Percentiles rank a stretch among this genome's conserved stretches.
phyloP scores from a whole-genome alignment of 2,329 filamentous ascomycete species.

The Pestalotiopsis sp. region DNA sequence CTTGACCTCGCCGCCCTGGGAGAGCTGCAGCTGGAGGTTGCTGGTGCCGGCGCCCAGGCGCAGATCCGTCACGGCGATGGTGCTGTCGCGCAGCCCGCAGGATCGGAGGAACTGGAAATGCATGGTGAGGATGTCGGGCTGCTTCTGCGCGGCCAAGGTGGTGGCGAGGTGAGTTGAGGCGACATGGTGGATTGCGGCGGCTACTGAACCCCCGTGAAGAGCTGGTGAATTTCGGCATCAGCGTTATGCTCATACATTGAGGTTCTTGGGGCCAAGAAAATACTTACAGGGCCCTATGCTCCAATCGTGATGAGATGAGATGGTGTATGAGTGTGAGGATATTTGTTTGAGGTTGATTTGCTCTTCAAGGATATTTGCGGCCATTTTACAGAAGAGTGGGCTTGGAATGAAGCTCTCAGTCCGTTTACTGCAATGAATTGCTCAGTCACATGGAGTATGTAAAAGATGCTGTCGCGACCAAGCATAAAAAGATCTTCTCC shows the following conservation, averaged over 20 bases:
- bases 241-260: neutral
- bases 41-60: slow-evolving; percentile 17
- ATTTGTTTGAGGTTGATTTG: slow-evolving; percentile 16
- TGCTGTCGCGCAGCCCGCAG: slow-evolving; percentile 16
- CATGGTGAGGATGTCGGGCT: slow-evolving; percentile 23
- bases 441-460: too few relatives aligned
- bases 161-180: slow-evolving; percentile 18
- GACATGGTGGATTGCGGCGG: slow-evolving; percentile 20
- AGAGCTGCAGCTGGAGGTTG: slow-evolving; percentile 20
- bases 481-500: too few relatives aligned
- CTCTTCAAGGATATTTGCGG: slow-evolving; percentile 15
- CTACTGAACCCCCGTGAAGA: slow-evolving; percentile 20
- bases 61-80: slow-evolving; percentile 16
- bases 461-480: too few relatives aligned
- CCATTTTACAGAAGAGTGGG: neutral
- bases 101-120: slow-evolving; percentile 23
- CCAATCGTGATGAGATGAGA: slow-evolving; percentile 20
- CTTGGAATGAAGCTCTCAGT: too few relatives aligned
- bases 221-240: slow-evolving; percentile 1
- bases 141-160: slow-evolving; percentile 13
- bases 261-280: neutral
- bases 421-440: too few relatives aligned
- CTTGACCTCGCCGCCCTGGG: slow-evolving; percentile 15
- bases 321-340: slow-evolving; percentile 12
- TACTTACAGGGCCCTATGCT: slow-evolving; percentile 16